phyloP scores from a whole-genome alignment of 139 green algal species.

The Bryopsis sp. region DNA sequence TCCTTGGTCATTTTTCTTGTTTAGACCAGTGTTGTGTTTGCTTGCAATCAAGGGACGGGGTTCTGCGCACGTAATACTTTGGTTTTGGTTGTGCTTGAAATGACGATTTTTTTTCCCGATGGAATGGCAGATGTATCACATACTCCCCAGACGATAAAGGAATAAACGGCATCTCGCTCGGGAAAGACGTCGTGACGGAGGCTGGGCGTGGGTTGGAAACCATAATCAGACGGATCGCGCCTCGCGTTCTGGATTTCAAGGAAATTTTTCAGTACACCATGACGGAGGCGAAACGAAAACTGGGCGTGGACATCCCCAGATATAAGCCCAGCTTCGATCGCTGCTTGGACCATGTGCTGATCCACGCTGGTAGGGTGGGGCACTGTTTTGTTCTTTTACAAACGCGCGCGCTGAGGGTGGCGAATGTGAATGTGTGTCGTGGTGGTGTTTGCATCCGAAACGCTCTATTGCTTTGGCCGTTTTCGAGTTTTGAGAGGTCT shows the following conservation, averaged over 20 bases:
- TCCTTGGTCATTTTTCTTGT: neutral
- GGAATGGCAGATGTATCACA: neutral
- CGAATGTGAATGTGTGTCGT: neutral
- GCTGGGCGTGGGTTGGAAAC: slow-evolving; percentile 10
- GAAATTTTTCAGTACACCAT: slow-evolving; percentile 10
- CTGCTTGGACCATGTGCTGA: slow-evolving; percentile 13
- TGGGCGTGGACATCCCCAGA: neutral
- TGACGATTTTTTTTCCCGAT: too few species aligned
- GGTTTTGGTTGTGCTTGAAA: too few species aligned
- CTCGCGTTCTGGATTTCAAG: slow-evolving; percentile 1
- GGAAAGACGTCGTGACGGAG: slow-evolving; percentile 15
- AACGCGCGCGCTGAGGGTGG: too few species aligned
- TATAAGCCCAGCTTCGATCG: slow-evolving; percentile 15
- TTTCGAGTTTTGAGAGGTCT: too few species aligned
- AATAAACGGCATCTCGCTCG: slow-evolving; percentile 15
- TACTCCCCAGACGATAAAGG: slow-evolving; percentile 16
- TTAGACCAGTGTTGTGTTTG: neutral
- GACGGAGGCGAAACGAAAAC: neutral
- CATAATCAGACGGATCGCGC: slow-evolving; percentile 7
- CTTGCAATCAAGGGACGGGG: neutral
- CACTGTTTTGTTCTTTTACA: too few species aligned
- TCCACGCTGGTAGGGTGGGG: slow-evolving; percentile 16
- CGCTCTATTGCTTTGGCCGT: too few species aligned
- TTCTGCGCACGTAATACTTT: too few species aligned
- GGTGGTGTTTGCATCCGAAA: neutral